Base-by-base conservation (phyloP, 768 basidiomycete genomes). In the Pisolithus orientalis region DNA sequence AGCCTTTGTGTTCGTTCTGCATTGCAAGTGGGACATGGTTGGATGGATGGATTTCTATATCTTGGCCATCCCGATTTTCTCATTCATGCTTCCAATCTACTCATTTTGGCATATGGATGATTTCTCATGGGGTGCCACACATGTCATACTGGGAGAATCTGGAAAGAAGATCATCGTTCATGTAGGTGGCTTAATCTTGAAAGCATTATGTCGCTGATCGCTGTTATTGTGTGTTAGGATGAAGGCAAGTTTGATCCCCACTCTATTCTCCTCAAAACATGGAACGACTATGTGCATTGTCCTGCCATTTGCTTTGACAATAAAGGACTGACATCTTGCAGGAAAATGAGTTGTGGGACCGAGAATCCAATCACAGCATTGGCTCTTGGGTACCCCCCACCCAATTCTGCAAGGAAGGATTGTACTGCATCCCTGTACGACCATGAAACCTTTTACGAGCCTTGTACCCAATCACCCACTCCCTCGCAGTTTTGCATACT, bases 71-170 rank as follows among this genome's bases (percentile, higher is more conserved):
- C 94, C 94, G 4, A 80, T 83, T 40, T 96, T 95, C 74, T 93
- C 92, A 6, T 90, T 96, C 78, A 79, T 90, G 74, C 80, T 97
- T 27, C 94, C 93, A 4, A 73, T 96, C 11, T 94, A 93, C 67
- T 94, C 92, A 6, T 95, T 97, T 85, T 98, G 94, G 94, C 79
- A 75, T 58, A 96, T 97, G 94, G 94, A 95, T 67, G 92, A 95
- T 70, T 96, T 95, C 80, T 91, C 88, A 0, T 94, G 93, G 92
- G 94, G 93, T 79, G 77, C 80, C n/a, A n/a, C n/a, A n/a, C 25
- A 95, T 81, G 66, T 94, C 54, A 93, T 99, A 11, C 71, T 96
- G 56, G 94, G 94, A 57, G 95, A 98, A 70, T 80, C 85, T 29
- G 95, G 95, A 14, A 96, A 96, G 80, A 96, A 95, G 72, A 74